Base-by-base conservation (phyloP, 1,139 yeast genomes). In the Kurtzmaniella quercitrusa region DNA sequence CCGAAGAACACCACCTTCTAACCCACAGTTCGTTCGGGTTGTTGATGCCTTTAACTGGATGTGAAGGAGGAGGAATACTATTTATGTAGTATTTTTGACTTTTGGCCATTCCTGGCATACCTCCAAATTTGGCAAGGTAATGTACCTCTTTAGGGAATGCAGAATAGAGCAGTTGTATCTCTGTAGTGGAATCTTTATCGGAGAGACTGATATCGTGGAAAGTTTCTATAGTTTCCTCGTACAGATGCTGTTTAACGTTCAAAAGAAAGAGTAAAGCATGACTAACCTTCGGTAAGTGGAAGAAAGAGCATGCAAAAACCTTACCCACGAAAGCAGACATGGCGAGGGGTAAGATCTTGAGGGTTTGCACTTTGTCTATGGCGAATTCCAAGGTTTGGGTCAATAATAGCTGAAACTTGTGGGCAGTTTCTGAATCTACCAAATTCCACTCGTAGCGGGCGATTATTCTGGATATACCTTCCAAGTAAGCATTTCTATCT, bases 251-350 rank as follows among this genome's bases (percentile, higher is more conserved):
- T 53, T 70, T 81, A 51, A 84, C 81, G 52, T 79, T 81, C 40
- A 87, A 63, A 17, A 82, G 59, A 49, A 82, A 82, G 37, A 86
- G 62, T 34, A 88, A 62, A 1, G 86, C 83, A 38, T 69, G 70
- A 14, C 86, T 79, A 6, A 85, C 79, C n/a, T 77, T 71, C 0
- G 85, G 83, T 2, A 85, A 58, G 50, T 75, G 68, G 56, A 81
- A 77, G 52, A 75, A 87, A 12, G 82, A 66, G 55, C 79, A 78
- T 1, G 94, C 91, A 59, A 88, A 78, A 1, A 84, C 77, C 56
- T 88, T 87, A 10, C 95, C 95, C n/a, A 83, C 71, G 56, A 87
- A 86, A 2, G 94, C 94, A 21, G 82, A 75, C 15, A 81, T 62
- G 3, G 85, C 70, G 9, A 82, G 62, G 1, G 91, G 74, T 7